Evolutionary conservation across 192 early-diverging fungal species (phyloP).

Genomic region (Pilobolus umbonatus): DNA sequence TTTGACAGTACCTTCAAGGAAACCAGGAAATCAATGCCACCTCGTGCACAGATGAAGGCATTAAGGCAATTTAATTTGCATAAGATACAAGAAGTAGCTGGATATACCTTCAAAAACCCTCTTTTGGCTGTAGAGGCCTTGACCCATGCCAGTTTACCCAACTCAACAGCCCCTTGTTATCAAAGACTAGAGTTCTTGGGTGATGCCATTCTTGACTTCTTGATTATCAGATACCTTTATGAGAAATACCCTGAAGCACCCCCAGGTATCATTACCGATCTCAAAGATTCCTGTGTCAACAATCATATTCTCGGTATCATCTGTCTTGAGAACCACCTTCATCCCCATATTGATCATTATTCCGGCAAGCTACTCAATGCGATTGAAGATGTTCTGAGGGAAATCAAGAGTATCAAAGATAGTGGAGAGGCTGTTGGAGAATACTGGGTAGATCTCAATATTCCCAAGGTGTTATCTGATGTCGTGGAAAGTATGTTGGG

Average conservation of each 20-base stretch:
- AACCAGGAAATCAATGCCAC: constrained; percentile 18
- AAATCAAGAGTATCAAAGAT: constrained; percentile 41
- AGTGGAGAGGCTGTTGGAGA: constrained; percentile 42
- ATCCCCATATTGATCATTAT: constrained; percentile 61
- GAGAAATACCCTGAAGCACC: constrained; percentile 56
- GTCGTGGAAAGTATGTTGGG: constrained; percentile 86
- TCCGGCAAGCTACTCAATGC: constrained; percentile 49
- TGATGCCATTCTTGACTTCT: constrained; percentile 76
- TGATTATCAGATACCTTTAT: constrained; percentile 71
- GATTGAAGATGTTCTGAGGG: constrained; percentile 50
- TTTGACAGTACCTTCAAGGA: constrained; percentile 32
- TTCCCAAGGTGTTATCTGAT: constrained; percentile 90
- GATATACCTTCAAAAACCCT: constrained; percentile 69
- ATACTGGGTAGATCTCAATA: constrained; percentile 72
- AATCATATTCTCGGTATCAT: constrained; percentile 79
- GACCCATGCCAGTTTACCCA: constrained; percentile 73
- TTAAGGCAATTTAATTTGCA: constrained; percentile 20
- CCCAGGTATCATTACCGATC: constrained; percentile 76
- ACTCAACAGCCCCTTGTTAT: constrained; percentile 62
- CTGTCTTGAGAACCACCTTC: constrained; percentile 59
- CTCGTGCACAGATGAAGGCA: constrained; percentile 20
- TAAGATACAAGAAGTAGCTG: constrained; percentile 37
- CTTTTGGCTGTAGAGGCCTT: constrained; percentile 71
- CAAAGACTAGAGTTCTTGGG: constrained; percentile 91
- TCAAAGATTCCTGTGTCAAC: constrained; percentile 84